A percentile compares a stretch with the other conserved stretches of the same genome.
Evolutionary conservation across 768 basidiomycete species (phyloP).

Genomic region (Mrakia blollopis): DNA sequence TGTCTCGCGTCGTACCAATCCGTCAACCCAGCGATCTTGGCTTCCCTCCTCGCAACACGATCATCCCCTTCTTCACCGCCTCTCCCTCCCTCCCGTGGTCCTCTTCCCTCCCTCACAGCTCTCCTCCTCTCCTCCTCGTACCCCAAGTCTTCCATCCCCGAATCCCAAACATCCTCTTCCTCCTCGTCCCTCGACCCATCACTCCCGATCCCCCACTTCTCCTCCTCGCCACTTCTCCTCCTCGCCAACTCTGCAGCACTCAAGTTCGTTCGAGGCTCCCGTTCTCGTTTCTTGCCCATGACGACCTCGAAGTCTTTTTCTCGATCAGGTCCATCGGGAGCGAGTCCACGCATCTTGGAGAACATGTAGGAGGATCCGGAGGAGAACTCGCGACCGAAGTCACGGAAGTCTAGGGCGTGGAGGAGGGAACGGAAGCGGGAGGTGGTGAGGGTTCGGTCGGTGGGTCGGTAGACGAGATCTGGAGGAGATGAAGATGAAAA

Average conservation of each 20-base stretch:
- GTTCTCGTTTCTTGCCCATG: neutral
- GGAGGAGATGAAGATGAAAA: neutral
- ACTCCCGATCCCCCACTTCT: conserved; percentile 10
- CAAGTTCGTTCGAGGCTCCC: neutral
- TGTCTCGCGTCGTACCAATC: conserved; percentile 14
- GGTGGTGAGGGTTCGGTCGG: conserved; percentile 45
- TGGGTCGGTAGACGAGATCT: conserved; percentile 55
- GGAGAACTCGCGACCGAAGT: conserved; percentile 60
- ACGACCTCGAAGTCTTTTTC: conserved; percentile 18
- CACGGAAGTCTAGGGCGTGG: conserved; percentile 65
- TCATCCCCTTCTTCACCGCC: neutral
- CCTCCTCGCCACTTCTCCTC: neutral
- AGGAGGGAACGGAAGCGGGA: conserved; percentile 57
- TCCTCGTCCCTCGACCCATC: neutral
- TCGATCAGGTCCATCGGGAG: conserved; percentile 20
- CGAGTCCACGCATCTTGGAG: neutral
- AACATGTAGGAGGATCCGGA: conserved; percentile 9
- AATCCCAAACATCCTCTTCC: neutral
- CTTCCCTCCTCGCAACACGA: neutral
- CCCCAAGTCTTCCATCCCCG: neutral
- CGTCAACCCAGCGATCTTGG: neutral
- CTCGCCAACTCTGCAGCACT: neutral
- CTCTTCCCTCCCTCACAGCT: neutral
- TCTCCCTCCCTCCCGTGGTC: neutral
- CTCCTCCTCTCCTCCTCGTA: neutral